Conservation (phyloP, 768 basidiomycete species). For the Termitomyces sp. region DNA sequence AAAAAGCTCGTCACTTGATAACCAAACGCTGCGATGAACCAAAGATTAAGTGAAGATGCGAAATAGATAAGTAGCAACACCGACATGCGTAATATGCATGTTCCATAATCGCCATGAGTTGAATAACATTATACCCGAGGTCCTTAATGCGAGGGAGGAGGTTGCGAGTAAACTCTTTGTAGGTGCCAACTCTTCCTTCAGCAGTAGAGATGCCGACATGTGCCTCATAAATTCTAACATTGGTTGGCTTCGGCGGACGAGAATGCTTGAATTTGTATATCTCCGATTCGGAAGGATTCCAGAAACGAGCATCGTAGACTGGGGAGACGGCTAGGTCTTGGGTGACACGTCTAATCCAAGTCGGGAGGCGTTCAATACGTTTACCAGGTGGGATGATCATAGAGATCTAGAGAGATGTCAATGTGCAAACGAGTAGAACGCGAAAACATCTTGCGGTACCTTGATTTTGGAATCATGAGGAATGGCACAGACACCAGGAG, state of each 20-base stretch:
- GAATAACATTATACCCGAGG: slow-evolving; percentile 94
- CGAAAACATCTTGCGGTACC: slow-evolving; percentile 34
- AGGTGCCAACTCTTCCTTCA: slow-evolving; percentile 85
- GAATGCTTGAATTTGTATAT: slow-evolving; percentile 80
- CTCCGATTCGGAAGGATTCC: slow-evolving; percentile 82
- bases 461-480: slow-evolving; percentile 96
- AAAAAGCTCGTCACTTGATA: slow-evolving; percentile 99
- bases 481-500: slow-evolving; percentile 72
- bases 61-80: slow-evolving; percentile 21
- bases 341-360: slow-evolving; percentile 94
- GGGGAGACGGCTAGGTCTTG: slow-evolving; percentile 89
- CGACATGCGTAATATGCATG: slow-evolving; percentile 96
- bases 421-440: slow-evolving; percentile 2
- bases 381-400: slow-evolving; percentile 77
- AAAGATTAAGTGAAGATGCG: background rate
- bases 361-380: slow-evolving; percentile 87
- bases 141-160: slow-evolving; percentile 83
- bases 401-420: slow-evolving; percentile 60
- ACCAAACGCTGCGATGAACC: slow-evolving; percentile 71
- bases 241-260: slow-evolving; percentile 59
- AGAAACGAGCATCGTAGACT: slow-evolving; percentile 95
- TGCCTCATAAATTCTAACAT: slow-evolving; percentile 89
- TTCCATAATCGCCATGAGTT: slow-evolving; percentile 98
- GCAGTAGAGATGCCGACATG: slow-evolving; percentile 96
- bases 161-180: slow-evolving; percentile 90